A percentile compares a stretch with the other conserved stretches of the same genome.
Conservation (phyloP, 2,329 filamentous ascomycete genomes). For the Nannizziopsis arthrosporioides region DNA sequence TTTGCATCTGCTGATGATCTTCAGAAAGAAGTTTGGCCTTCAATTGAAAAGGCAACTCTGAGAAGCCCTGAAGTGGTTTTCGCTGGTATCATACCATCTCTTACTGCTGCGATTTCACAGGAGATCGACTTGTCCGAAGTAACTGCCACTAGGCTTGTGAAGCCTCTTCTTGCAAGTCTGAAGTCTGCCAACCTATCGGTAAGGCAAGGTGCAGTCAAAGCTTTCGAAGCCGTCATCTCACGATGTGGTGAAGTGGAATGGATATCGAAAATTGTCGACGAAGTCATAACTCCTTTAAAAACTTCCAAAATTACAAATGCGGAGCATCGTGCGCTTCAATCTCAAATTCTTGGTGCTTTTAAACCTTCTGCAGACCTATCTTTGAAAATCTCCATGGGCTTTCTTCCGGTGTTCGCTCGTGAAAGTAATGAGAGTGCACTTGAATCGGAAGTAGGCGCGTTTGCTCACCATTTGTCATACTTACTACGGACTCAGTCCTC, state of each 20-base stretch:
- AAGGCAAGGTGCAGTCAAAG: slow-evolving; percentile 60
- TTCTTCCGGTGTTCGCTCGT: slow-evolving; percentile 61
- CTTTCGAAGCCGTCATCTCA: slow-evolving; percentile 59
- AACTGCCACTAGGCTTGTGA: slow-evolving; percentile 61
- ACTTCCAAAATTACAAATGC: slow-evolving; percentile 69
- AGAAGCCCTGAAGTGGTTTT: slow-evolving; percentile 83
- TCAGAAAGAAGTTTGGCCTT: slow-evolving; percentile 60
- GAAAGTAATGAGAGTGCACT: slow-evolving; percentile 82
- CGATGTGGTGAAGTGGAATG: slow-evolving; percentile 48
- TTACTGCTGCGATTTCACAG: slow-evolving; percentile 58
- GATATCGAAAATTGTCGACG: slow-evolving; percentile 59
- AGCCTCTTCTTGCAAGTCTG: slow-evolving; percentile 76
- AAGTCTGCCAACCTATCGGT: slow-evolving; percentile 79
- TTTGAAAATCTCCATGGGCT: slow-evolving; percentile 52
- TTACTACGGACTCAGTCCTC: slow-evolving; percentile 50
- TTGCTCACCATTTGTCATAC: slow-evolving; percentile 54
- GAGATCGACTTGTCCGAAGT: slow-evolving; percentile 66
- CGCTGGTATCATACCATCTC: slow-evolving; percentile 60
- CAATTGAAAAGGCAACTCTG: slow-evolving; percentile 78
- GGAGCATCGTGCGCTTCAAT: slow-evolving; percentile 73
- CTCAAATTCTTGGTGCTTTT: slow-evolving; percentile 62
- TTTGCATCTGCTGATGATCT: slow-evolving; percentile 67
- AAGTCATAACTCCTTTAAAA: slow-evolving; percentile 69
- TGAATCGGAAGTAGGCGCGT: slow-evolving; percentile 58
- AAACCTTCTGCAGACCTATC: slow-evolving; percentile 51